phyloP scores from a whole-genome alignment of 1,139 yeast genomes.

The Wickerhamiella infanticola region DNA sequence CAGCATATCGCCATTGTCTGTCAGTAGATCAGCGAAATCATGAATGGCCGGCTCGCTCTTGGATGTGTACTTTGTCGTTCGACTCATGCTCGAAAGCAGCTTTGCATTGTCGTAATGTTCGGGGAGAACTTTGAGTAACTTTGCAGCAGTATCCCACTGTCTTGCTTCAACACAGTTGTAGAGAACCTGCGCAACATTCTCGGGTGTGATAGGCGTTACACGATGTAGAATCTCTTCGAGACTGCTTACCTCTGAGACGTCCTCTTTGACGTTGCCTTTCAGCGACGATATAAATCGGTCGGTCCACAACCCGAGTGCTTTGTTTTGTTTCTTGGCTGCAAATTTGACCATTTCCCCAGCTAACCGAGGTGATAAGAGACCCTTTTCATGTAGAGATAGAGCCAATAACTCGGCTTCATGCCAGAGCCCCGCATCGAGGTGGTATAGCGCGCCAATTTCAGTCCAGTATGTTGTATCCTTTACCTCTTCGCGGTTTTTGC shows the following conservation, averaged over 20 bases:
- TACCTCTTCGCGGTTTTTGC: constrained; percentile 19
- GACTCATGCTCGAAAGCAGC: neutral
- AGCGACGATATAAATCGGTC: neutral
- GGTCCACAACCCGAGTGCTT: neutral
- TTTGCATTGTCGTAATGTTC: neutral
- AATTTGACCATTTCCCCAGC: constrained; percentile 10
- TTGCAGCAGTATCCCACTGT: neutral
- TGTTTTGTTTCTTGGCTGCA: neutral
- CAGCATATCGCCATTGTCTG: neutral
- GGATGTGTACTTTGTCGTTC: neutral
- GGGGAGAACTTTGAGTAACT: neutral
- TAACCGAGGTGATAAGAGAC: constrained; percentile 6
- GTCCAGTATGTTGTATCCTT: constrained; percentile 19
- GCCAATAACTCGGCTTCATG: constrained; percentile 9
- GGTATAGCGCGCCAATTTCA: constrained; percentile 22
- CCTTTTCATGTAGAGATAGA: neutral
- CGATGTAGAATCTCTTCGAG: neutral
- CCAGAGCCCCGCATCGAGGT: constrained; percentile 17
- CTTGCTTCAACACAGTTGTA: neutral
- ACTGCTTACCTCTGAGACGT: neutral
- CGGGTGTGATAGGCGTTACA: neutral
- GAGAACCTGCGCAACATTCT: neutral
- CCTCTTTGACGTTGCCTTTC: neutral
- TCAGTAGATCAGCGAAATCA: neutral
- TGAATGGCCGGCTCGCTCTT: neutral